phyloP scores from a whole-genome alignment of 73 alveolate species.

The Tetrahymena borealis region DNA sequence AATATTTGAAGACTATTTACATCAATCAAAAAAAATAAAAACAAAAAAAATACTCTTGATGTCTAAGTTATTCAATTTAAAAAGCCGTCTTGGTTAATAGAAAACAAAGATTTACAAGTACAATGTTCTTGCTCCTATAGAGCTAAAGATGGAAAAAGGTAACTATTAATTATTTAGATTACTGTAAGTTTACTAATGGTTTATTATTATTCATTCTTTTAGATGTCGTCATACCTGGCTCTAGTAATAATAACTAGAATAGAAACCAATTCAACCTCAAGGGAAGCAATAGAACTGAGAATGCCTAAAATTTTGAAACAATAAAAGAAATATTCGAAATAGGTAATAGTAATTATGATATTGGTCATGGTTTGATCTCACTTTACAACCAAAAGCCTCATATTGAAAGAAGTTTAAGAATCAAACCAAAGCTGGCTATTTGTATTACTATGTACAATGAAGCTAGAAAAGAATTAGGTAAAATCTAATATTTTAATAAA shows the following conservation, averaged over 20 bases:
- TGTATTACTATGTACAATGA: background rate
- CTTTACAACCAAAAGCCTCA: background rate
- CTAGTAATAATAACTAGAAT: background rate
- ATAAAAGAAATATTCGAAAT: background rate
- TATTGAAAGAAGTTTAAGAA: background rate
- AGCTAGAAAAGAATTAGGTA: background rate
- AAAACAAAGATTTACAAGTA: background rate
- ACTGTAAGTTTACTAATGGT: background rate
- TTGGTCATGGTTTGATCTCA: background rate
- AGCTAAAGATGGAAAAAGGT: background rate
- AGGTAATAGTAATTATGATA: background rate
- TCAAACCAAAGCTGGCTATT: background rate
- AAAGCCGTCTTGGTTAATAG: background rate
- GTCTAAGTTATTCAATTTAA: background rate
- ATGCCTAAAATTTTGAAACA: background rate
- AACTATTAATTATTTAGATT: background rate
- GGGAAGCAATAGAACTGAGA: background rate
- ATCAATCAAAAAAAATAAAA: no score
- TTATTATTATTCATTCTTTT: background rate
- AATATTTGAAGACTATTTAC: no score
- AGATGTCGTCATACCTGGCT: background rate
- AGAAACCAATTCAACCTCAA: background rate
- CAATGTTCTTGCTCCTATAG: background rate
- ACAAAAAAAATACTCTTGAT: no score
- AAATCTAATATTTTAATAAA: background rate